Evolutionary conservation across 129 eudicot species (phyloP).

Genomic region (Arctium lappa): DNA sequence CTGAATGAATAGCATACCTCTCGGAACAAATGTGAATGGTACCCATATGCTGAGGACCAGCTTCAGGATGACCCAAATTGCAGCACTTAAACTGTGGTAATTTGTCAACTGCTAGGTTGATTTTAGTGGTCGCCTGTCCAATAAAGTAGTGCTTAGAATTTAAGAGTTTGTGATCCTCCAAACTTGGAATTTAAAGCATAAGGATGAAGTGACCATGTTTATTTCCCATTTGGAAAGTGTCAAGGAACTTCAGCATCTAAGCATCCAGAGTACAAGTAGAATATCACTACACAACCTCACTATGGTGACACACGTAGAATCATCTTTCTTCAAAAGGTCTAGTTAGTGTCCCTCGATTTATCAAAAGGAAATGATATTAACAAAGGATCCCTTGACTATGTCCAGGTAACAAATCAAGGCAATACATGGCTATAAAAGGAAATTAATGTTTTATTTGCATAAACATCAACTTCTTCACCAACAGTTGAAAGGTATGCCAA

Average conservation of each 20-base stretch:
- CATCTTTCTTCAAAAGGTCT: no score
- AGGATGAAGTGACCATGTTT: not conserved
- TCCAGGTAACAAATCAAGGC: no score
- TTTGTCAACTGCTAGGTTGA: slow-evolving; percentile 84
- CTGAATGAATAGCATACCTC: slow-evolving; percentile 42
- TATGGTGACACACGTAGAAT: no score
- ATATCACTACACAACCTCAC: no score
- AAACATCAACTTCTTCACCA: not conserved
- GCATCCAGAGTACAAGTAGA: no score
- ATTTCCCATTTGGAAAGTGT: not conserved
- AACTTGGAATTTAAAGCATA: slow-evolving; percentile 4
- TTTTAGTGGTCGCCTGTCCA: slow-evolving; percentile 90
- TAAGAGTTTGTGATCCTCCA: not conserved
- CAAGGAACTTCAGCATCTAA: not conserved
- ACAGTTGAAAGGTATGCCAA: not conserved
- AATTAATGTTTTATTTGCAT: no score
- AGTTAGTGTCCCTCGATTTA: no score
- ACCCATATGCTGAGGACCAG: slow-evolving; percentile 94
- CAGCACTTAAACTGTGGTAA: slow-evolving; percentile 81
- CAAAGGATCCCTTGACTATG: no score
- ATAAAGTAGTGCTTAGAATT: slow-evolving; percentile 16
- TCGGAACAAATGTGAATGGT: slow-evolving; percentile 96
- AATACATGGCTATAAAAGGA: no score
- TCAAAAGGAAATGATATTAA: no score
- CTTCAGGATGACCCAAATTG: slow-evolving; percentile 52